These are phyloP conservation scores for Hypoxylon sp. DNA, from an alignment of 2,329 filamentous ascomycete species.

Conservation along the genomic window DNA sequence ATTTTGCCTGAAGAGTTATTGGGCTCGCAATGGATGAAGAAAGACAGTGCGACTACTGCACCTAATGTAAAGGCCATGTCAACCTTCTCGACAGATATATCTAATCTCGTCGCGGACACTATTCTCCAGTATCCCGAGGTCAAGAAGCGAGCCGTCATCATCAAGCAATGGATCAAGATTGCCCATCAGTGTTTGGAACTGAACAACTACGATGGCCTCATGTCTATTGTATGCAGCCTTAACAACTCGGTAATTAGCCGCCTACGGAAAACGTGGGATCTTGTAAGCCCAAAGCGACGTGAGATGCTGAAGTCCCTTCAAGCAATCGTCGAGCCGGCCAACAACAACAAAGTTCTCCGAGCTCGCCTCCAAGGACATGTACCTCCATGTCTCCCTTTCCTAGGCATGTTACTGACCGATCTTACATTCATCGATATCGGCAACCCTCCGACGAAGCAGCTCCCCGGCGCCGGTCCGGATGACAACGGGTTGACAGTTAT, in stretches of 20 bases:
- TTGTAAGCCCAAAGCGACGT: conserved; percentile 85
- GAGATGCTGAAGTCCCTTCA: conserved; percentile 82
- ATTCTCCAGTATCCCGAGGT: conserved; percentile 89
- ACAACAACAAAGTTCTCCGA: conserved; percentile 90
- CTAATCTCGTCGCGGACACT: conserved; percentile 91
- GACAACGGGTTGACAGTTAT: conserved; percentile 83
- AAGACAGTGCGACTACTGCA: conserved; percentile 78
- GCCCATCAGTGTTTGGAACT: conserved; percentile 86
- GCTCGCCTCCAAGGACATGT: conserved; percentile 86
- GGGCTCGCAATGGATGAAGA: conserved; percentile 94
- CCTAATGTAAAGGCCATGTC: conserved; percentile 96
- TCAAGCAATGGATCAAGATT: conserved; percentile 99
- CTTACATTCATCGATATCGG: conserved; percentile 96
- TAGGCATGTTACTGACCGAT: conserved; percentile 96
- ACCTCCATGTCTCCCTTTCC: conserved; percentile 92
- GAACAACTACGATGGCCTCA: conserved; percentile 95
- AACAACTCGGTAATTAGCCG: conserved; percentile 92
- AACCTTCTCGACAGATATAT: conserved; percentile 88
- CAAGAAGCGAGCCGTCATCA: conserved; percentile 88
- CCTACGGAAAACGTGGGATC: conserved; percentile 91
- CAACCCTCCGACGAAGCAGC: conserved; percentile 85
- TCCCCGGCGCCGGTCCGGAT: conserved; percentile 66
- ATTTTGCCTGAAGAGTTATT: conserved; percentile 94
- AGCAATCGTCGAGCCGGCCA: conserved; percentile 86
- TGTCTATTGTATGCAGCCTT: conserved; percentile 95